Percentiles rank a stretch among this genome's conserved stretches.
Evolutionary conservation across 2,329 filamentous ascomycete genomes (phyloP).

Genomic region (Colletotrichum sp.): DNA sequence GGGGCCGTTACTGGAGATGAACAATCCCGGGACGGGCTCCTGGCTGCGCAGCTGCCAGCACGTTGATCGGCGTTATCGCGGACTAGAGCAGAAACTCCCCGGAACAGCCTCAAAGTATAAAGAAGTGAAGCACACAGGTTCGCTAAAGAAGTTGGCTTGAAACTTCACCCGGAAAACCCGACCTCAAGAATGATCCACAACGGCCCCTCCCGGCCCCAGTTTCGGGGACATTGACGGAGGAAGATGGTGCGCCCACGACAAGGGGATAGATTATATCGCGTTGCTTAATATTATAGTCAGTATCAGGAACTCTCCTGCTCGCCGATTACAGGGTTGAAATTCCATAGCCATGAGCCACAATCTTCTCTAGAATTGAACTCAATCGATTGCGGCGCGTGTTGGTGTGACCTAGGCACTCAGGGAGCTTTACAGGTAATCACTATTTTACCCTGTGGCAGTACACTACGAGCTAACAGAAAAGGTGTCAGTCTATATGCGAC

Average conservation of each 20-base stretch:
- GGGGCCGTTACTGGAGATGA: neutral
- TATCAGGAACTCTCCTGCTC: neutral
- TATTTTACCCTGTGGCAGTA: neutral
- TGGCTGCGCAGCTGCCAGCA: neutral
- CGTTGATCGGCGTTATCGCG: neutral
- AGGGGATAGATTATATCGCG: neutral
- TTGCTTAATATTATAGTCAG: neutral
- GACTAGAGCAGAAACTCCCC: neutral
- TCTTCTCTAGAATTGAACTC: neutral
- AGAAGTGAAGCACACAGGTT: neutral
- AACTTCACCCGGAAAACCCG: neutral
- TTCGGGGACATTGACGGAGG: neutral
- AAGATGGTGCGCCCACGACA: neutral
- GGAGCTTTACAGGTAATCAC: neutral
- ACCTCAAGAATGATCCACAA: neutral
- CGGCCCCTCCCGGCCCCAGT: neutral
- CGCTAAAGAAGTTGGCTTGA: too few relatives aligned
- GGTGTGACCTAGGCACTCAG: neutral
- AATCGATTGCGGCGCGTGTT: neutral
- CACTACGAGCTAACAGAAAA: neutral
- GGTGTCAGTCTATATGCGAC: neutral
- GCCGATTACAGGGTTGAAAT: neutral
- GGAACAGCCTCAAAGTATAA: neutral
- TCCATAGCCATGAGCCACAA: neutral
- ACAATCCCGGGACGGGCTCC: neutral